These are phyloP conservation scores for Elaphomyces granulatus DNA, from an alignment of 495 filamentous ascomycete species.

Conservation along the genomic window DNA sequence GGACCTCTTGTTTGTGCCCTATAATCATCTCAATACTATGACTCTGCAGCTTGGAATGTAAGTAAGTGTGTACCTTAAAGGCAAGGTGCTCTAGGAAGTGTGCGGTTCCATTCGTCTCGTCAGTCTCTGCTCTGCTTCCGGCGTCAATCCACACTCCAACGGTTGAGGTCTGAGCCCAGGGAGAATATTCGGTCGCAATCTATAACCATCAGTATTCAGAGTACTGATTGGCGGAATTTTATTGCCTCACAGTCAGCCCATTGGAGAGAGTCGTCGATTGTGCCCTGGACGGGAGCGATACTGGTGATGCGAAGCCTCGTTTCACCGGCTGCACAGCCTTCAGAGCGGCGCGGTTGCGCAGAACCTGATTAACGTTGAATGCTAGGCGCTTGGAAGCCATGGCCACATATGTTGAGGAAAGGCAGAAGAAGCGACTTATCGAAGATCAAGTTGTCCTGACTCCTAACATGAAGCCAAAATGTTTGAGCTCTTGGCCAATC, in stretches of 20 bases:
- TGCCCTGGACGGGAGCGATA: constrained; percentile 59
- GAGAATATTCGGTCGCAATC: constrained; percentile 96
- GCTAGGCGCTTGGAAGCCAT: constrained; percentile 95
- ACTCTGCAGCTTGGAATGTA: no score
- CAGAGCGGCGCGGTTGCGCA: constrained; percentile 68
- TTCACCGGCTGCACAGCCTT: constrained; percentile 55
- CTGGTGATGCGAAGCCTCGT: constrained; percentile 76
- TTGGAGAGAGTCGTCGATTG: constrained; percentile 93
- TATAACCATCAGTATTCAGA: constrained; percentile 35
- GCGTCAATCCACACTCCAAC: constrained; percentile 99
- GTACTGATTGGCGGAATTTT: constrained; percentile 1
- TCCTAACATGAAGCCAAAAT: neutral
- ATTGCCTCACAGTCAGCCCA: constrained; percentile 72
- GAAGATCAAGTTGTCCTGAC: neutral
- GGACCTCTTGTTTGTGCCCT: constrained; percentile 84
- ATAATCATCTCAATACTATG: constrained; percentile 15
- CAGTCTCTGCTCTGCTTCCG: constrained; percentile 93
- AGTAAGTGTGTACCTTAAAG: constrained; percentile 75
- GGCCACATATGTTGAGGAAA: constrained; percentile 18
- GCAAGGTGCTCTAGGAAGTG: constrained; percentile 99
- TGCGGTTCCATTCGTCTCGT: constrained; percentile 95
- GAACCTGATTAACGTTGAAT: constrained; percentile 70
- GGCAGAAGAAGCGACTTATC: constrained; percentile 4
- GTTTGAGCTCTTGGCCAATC: constrained; percentile 1
- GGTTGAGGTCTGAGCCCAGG: constrained; percentile 95